A percentile compares a stretch with the other conserved stretches of the same genome.
Evolutionary conservation across 2,329 filamentous ascomycete genomes (phyloP).

Genomic region (Xylaria multiplex): DNA sequence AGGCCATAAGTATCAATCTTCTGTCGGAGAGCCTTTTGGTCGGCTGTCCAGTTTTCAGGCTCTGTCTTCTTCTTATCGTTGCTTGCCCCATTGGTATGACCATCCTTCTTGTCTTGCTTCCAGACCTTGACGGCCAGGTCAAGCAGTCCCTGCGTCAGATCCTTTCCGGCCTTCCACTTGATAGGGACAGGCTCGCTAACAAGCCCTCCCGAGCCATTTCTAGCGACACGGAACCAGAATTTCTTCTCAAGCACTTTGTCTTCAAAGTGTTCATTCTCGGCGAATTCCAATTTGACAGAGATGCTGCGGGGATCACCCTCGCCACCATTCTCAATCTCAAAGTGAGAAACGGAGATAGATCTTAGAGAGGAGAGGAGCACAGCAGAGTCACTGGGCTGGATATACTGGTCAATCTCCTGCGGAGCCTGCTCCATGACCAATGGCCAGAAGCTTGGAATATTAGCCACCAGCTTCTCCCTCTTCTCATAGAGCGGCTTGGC

Average conservation of each 20-base stretch:
- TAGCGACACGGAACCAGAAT: slow-evolving; percentile 82
- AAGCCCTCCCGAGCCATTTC: slow-evolving; percentile 76
- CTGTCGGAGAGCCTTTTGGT: slow-evolving; percentile 63
- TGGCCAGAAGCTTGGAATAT: slow-evolving; percentile 93
- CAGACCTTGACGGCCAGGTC: slow-evolving; percentile 76
- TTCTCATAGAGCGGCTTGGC: slow-evolving; percentile 78
- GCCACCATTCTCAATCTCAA: slow-evolving; percentile 74
- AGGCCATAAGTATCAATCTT: slow-evolving; percentile 70
- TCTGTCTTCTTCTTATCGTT: slow-evolving; percentile 59
- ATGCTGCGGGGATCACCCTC: slow-evolving; percentile 83
- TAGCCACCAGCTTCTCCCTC: slow-evolving; percentile 74
- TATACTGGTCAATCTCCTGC: slow-evolving; percentile 85
- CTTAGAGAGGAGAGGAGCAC: slow-evolving; percentile 76
- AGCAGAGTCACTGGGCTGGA: slow-evolving; percentile 81
- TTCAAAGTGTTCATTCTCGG: slow-evolving; percentile 83
- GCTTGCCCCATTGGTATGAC: slow-evolving; percentile 50
- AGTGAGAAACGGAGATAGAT: slow-evolving; percentile 77
- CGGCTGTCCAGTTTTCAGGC: slow-evolving; percentile 64
- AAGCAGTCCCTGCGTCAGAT: slow-evolving; percentile 83
- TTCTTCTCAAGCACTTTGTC: slow-evolving; percentile 86
- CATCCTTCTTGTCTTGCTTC: slow-evolving; percentile 65
- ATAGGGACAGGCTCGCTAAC: slow-evolving; percentile 91
- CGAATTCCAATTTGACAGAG: slow-evolving; percentile 80
- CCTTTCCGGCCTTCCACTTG: slow-evolving; percentile 85
- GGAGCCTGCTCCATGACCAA: slow-evolving; percentile 90